Base-by-base conservation (phyloP, 2,329 filamentous ascomycete genomes). In the Arthrinium phaeospermum region DNA sequence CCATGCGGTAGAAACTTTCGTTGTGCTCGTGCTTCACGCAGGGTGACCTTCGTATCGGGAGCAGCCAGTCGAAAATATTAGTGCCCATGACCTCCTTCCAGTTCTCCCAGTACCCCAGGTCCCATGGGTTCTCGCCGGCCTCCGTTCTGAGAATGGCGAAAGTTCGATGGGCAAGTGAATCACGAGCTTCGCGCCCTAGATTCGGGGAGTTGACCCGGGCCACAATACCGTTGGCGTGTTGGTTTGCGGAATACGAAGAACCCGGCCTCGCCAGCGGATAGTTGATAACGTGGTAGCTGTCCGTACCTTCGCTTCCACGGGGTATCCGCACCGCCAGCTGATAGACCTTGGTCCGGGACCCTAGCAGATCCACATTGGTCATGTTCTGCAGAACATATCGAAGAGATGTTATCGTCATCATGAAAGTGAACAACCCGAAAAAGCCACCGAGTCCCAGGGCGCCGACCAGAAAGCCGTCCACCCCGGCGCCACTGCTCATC, bases 291-390 rank as follows among this genome's bases (percentile, higher is more conserved):
- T 79, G 77, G 74, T 86, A 91, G 16, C 78, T 76, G 51, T 82
- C 81, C 41, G 86, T 83, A 0, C 82, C 75, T 24, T 78, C 81
- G n/a, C 83, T 85, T 61, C 81, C 83, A 51, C 79, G 82, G 24
- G 91, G 91, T 24, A 96, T 87, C 34, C 91, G 88, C 7, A 98
- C 89, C 1, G 96, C 95, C 45, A 98, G 84, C 70, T 91, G 90
- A 82, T 93, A 92, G 6, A 91, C 89, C 73, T 89, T 91, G 24
- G 83, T 86, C 74, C 86, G 88, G 71, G 86, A 85, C 75, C 86
- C 88, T 37, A 97, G 85, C 72, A 91, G 89, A 80, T 99, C 96
- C 72, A 99, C 92, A 24, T 94, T 97, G 0, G 95, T 97, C 67
- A 91, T 87, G 78, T 98, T 98, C 70, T 88, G 84, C 67, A 92